phyloP scores from a whole-genome alignment of 805 yeast species.

The Starmerella davenportii region DNA sequence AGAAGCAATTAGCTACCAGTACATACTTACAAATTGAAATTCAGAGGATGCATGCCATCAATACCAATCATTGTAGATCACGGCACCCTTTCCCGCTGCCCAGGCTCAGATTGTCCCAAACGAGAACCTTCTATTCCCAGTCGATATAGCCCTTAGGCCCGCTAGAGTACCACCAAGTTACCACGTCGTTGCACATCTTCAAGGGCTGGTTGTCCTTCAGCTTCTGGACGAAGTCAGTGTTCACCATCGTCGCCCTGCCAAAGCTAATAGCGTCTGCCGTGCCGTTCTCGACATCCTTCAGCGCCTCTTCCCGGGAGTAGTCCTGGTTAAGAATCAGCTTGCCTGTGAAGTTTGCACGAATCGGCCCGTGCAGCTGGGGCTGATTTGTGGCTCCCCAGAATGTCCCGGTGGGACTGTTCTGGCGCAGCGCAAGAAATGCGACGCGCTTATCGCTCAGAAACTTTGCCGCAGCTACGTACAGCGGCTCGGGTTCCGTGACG shows the following conservation, averaged over 20 bases:
- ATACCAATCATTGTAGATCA: no score
- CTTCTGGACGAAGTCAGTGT: constrained; percentile 36
- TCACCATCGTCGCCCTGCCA: constrained; percentile 35
- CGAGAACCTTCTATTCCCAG: no score
- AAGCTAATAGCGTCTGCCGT: constrained; percentile 22
- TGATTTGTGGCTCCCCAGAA: constrained; percentile 8
- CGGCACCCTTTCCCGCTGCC: no score
- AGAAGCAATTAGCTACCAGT: no score
- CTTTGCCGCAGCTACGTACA: constrained; percentile 20
- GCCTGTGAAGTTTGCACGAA: constrained; percentile 12
- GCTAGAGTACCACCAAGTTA: constrained; percentile 29
- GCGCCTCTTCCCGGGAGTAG: constrained; percentile 13
- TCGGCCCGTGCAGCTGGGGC: constrained; percentile 7
- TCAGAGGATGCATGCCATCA: no score
- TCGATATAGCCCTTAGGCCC: constrained; percentile 28
- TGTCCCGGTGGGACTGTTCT: constrained; percentile 26
- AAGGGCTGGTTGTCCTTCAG: constrained; percentile 28
- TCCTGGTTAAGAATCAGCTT: constrained; percentile 14
- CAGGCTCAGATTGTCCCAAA: no score
- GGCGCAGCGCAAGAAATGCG: constrained; percentile 29
- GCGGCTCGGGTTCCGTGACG: constrained; percentile 19
- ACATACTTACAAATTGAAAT: no score
- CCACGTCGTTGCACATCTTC: constrained; percentile 23
- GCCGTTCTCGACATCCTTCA: constrained; percentile 8
- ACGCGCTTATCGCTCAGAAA: constrained; percentile 24